Percentiles rank a stretch among this genome's conserved stretches.
Conservation (phyloP, 2,329 filamentous ascomycete genomes). For the Parastagonospora nodorum region DNA sequence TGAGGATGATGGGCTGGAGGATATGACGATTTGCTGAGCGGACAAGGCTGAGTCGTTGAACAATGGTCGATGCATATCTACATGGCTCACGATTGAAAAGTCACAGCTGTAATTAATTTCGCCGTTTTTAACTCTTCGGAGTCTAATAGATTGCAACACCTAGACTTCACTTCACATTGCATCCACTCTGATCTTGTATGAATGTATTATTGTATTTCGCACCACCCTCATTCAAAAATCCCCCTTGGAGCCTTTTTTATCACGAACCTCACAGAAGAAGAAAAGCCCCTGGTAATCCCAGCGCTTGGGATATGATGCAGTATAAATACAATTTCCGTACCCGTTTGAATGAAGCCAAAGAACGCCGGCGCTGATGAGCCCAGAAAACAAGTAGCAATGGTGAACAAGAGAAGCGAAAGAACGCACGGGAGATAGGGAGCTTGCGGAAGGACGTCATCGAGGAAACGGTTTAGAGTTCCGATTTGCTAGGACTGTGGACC, state of each 20-base stretch:
- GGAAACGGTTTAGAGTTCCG: neutral
- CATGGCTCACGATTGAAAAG: too few species aligned
- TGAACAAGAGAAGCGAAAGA: neutral
- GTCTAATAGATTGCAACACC: too few species aligned
- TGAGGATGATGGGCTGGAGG: neutral
- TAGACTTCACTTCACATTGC: too few species aligned
- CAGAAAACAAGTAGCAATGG: slow-evolving; percentile 1
- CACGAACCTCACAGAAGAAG: neutral
- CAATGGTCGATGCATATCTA: too few species aligned
- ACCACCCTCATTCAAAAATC: neutral
- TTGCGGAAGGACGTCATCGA: neutral
- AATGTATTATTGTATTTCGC: neutral
- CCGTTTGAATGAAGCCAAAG: neutral
- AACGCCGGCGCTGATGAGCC: slow-evolving; percentile 30
- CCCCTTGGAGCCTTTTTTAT: neutral
- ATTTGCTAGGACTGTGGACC: neutral
- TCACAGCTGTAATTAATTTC: too few species aligned
- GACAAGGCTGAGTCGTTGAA: too few species aligned
- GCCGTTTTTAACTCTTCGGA: too few species aligned
- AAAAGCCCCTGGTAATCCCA: slow-evolving; percentile 16
- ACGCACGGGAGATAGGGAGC: neutral
- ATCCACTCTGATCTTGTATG: neutral
- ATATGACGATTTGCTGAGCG: too few species aligned
- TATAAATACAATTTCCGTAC: slow-evolving; percentile 6
- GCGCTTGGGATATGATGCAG: slow-evolving; percentile 27